A percentile compares a stretch with the other conserved stretches of the same genome.
Evolutionary conservation across 768 basidiomycete genomes (phyloP).

Genomic region (Leccinum imitatum): DNA sequence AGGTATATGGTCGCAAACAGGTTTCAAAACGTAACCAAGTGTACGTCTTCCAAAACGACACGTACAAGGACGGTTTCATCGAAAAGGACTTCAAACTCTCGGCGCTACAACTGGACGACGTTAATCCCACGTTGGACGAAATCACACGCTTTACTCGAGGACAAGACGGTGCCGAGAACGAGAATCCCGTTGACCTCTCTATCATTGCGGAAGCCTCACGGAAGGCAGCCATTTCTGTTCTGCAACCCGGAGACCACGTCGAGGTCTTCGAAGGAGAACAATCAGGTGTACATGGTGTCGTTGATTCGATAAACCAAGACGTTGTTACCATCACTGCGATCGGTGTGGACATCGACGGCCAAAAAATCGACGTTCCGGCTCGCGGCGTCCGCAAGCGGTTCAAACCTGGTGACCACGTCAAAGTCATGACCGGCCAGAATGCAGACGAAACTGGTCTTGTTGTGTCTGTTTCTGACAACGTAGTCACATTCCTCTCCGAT

Average conservation of each 20-base stretch:
- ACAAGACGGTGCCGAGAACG: slow-evolving; percentile 67
- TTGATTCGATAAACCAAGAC: slow-evolving; percentile 86
- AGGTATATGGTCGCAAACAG: slow-evolving; percentile 77
- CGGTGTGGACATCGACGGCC: slow-evolving; percentile 81
- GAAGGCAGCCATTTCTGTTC: slow-evolving; percentile 85
- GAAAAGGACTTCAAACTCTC: slow-evolving; percentile 92
- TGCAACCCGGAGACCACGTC: slow-evolving; percentile 97
- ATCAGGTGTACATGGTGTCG: slow-evolving; percentile 86
- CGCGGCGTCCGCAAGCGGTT: slow-evolving; percentile 92
- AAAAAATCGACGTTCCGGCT: slow-evolving; percentile 83
- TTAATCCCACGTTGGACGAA: slow-evolving; percentile 95
- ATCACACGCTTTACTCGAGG: slow-evolving; percentile 86
- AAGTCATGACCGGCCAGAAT: slow-evolving; percentile 95
- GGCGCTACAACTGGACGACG: slow-evolving; percentile 77
- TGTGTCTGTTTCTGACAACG: slow-evolving; percentile 84
- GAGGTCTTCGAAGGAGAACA: slow-evolving; percentile 98
- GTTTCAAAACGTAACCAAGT: slow-evolving; percentile 73
- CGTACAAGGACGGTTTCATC: slow-evolving; percentile 91
- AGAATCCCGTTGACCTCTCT: slow-evolving; percentile 78
- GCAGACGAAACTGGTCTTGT: slow-evolving; percentile 95
- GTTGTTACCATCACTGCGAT: slow-evolving; percentile 81
- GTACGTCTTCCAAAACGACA: slow-evolving; percentile 90
- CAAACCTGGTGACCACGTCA: slow-evolving; percentile 97
- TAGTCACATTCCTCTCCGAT: slow-evolving; percentile 96
- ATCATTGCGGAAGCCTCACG: slow-evolving; percentile 91